Evolutionary conservation across 2,329 filamentous ascomycete species (phyloP).

Genomic region (Monosporascus sp.): DNA sequence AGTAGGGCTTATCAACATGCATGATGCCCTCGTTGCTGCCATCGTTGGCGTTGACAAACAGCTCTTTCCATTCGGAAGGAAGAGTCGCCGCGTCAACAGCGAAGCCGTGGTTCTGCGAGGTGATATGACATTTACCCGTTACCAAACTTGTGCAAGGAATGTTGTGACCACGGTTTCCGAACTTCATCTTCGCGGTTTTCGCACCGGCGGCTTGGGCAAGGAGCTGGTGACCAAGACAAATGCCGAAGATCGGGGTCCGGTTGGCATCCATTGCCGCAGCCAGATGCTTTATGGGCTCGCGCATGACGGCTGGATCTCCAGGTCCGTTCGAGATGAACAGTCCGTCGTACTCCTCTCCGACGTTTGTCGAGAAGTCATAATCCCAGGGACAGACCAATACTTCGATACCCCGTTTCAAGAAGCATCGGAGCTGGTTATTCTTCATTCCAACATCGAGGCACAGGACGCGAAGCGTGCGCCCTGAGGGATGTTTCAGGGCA

Average conservation of each 20-base stretch:
- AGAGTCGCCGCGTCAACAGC: conserved; percentile 80
- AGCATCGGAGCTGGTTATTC: conserved; percentile 94
- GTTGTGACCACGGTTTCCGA: conserved; percentile 97
- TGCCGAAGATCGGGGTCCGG: conserved; percentile 86
- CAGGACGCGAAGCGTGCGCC: conserved; percentile 78
- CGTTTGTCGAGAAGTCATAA: conserved; percentile 76
- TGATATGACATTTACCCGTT: conserved; percentile 96
- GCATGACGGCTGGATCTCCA: conserved; percentile 85
- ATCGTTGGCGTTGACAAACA: conserved; percentile 98
- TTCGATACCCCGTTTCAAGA: conserved; percentile 86
- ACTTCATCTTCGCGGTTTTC: conserved; percentile 93
- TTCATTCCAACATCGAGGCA: conserved; percentile 97
- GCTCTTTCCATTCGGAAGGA: conserved; percentile 77
- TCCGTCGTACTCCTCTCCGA: conserved; percentile 84
- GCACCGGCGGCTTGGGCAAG: conserved; percentile 85
- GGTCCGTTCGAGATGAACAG: conserved; percentile 98
- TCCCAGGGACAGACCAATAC: conserved; percentile 95
- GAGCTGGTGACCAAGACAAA: conserved; percentile 92
- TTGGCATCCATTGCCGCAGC: conserved; percentile 69
- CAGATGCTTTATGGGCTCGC: conserved; percentile 75
- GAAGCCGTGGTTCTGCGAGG: conserved; percentile 96
- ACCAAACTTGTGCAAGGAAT: conserved; percentile 96
- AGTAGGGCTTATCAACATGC: conserved; percentile 79
- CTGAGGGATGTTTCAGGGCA: conserved; percentile 80
- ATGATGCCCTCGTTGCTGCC: conserved; percentile 97